These are phyloP conservation scores for Ambrosia hybrid DNA, from an alignment of 140 eudicot species.

Conservation along the genomic window DNA sequence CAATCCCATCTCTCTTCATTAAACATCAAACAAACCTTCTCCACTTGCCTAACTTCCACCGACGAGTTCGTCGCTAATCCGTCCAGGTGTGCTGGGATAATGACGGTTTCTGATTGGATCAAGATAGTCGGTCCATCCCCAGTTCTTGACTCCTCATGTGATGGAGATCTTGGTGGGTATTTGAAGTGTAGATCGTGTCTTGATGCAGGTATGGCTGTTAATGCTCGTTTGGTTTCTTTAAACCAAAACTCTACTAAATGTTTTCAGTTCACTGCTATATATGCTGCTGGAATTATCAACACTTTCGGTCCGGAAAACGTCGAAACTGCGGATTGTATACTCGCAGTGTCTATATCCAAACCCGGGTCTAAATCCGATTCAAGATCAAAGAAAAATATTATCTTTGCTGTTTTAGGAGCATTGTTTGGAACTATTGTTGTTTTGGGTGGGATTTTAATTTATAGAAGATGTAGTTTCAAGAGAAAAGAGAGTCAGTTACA, in stretches of 20 bases:
- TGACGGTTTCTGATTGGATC: slow-evolving; percentile 44
- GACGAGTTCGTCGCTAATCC: slow-evolving; percentile 43
- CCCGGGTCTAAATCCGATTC: not conserved
- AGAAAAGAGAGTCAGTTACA: slow-evolving; percentile 38
- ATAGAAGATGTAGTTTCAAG: slow-evolving; percentile 24
- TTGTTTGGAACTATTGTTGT: slow-evolving; percentile 27
- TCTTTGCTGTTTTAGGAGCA: slow-evolving; percentile 45
- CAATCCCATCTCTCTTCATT: slow-evolving; percentile 28
- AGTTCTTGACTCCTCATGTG: slow-evolving; percentile 47
- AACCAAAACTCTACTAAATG: slow-evolving; percentile 57
- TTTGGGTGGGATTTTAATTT: slow-evolving; percentile 34
- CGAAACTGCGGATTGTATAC: slow-evolving; percentile 50
- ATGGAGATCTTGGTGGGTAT: slow-evolving; percentile 47
- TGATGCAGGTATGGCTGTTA: slow-evolving; percentile 56
- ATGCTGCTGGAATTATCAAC: slow-evolving; percentile 67
- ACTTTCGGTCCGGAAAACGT: slow-evolving; percentile 49
- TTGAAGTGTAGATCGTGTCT: slow-evolving; percentile 56
- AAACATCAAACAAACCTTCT: slow-evolving; percentile 18
- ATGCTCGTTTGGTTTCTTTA: slow-evolving; percentile 40
- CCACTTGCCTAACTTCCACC: slow-evolving; percentile 40
- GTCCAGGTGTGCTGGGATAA: slow-evolving; percentile 51
- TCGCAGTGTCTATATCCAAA: slow-evolving; percentile 44
- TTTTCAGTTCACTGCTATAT: slow-evolving; percentile 51
- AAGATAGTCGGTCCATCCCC: slow-evolving; percentile 28
- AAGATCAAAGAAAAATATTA: slow-evolving; percentile 14